phyloP scores from a whole-genome alignment of 371 early-diverging fungal genomes.

The Syncephalastrum contaminatum region DNA sequence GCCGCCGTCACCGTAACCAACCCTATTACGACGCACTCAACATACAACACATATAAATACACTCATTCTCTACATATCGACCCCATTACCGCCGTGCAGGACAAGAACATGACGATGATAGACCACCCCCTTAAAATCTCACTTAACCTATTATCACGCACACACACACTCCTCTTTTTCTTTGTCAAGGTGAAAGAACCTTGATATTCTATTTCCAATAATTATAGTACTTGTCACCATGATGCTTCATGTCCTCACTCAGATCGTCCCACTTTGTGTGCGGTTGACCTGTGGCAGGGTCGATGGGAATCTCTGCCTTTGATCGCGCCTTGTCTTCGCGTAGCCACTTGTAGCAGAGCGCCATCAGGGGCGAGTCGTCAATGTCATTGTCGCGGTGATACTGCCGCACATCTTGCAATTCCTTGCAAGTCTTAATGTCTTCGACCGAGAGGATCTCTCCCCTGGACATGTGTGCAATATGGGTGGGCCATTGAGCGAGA shows the following conservation, averaged over 20 bases:
- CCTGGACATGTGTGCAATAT: constrained; percentile 69
- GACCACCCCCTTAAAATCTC: too few species aligned
- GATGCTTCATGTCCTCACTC: constrained; percentile 67
- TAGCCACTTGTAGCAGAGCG: constrained; percentile 48
- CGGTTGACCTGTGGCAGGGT: constrained; percentile 39
- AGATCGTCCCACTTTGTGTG: constrained; percentile 72
- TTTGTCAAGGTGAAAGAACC: too few species aligned
- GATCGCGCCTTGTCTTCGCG: constrained; percentile 37
- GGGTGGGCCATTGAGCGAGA: constrained; percentile 68
- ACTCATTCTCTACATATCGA: too few species aligned
- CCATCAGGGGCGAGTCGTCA: constrained; percentile 66
- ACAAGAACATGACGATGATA: too few species aligned
- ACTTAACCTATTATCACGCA: too few species aligned
- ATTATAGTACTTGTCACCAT: constrained; percentile 68
- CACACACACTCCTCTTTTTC: too few species aligned
- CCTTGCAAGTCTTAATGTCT: constrained; percentile 42
- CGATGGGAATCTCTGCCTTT: constrained; percentile 20
- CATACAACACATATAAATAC: too few species aligned
- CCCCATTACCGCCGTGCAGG: too few species aligned
- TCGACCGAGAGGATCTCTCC: constrained; percentile 48
- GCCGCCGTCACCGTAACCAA: too few species aligned
- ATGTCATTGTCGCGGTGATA: constrained; percentile 24
- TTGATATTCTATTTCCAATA: constrained; percentile 31
- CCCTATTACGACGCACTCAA: too few species aligned
- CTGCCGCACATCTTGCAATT: constrained; percentile 41